Base-by-base conservation (phyloP, 106 monocot species). In the Acorus gramineus region DNA sequence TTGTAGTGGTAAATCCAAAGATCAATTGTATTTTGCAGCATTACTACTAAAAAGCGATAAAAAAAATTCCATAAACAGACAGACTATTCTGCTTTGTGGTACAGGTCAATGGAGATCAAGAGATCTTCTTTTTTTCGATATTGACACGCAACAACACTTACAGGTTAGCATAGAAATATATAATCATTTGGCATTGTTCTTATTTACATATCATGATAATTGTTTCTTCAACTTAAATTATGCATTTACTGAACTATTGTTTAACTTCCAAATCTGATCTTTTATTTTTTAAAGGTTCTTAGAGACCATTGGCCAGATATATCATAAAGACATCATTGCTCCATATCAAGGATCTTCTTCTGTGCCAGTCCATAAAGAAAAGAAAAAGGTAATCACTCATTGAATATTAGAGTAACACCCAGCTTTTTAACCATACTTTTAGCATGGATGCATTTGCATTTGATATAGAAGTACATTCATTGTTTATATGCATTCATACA, bases 81-180 rank as follows among this genome's bases (percentile, higher is more conserved):
- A n/a, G 28, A 28, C 28, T n/a, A 12, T 49, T 70, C 55, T 43
- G 12, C 44, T 48, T 66, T 48, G 53, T 70, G 50, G 55, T 57
- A 14, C 62, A 92, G 92, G 84, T 78, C 55, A 84, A 73, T 55
- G 79, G 75, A 66, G 84, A 92, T 78, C 86, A 83, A 69, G 87
- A 87, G 62, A 78, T 85, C 13, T 51, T 65, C 59, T 82, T 85
- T 66, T 71, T 75, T 57, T 77, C 92, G 54, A 52, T 76, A 77
- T 81, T 78, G 14, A 50, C 50, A 54, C 79, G 69, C 57, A 69
- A 60, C 49, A 64, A 76, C 43, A 11, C 64, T 13, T 82, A 81
- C 73, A 87, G 87, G 92, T 92, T 28, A 28, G 28, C 28, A 28
- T 28, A 28, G 0, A 28, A 28, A 28, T 28, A 28, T 28, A 0